Evolutionary conservation across 306 rosid species (phyloP), one percentile per base, ranked within the genome.

Genomic region (Citrullus mucosospermus): DNA sequence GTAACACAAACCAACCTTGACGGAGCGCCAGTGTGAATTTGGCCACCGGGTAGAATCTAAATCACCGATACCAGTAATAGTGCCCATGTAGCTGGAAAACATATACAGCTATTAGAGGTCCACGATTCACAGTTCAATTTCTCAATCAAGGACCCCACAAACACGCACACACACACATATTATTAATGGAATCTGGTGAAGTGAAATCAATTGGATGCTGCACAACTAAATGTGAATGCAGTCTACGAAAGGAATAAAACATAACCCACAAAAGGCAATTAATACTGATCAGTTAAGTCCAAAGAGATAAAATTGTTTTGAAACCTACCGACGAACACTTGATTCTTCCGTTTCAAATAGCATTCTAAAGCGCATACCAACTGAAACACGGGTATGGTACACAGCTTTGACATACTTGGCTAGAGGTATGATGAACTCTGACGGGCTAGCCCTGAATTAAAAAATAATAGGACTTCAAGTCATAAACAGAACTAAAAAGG

Each of bases 321-420:
- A 65, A 80, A 81, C 88, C 32, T 87, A 92, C 99, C 99, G 89
- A 16, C 97, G 91, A 78, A 95, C 98, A 74, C 99, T 92, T 70
- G 99, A 95, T 83, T 95, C 99, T 84, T 95, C 99, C 8, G 99
- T 95, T 87, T 95, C 99, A 85, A 95, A 95, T 82, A 95, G 84
- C 99, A 95, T 95, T 82, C 99, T 83, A 85, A 95, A 95, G 41
- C 97, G 98, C 99, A 95, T 95, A 56, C 98, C 99, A 77, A 95
- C 99, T 38, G 99, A 92, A 73, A 95, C 90, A 57, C 98, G 93
- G 58, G 98, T 95, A 80, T 95, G 97, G 85, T 87, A 95, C 85
- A 90, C 97, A 69, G 99, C 98, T 88, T 95, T 95, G 41, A 92
- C 87, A 60, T 88, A 95, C 91, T 91, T 95, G 3, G 89, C 84